These are phyloP conservation scores for Colletotrichum somersetense DNA, from an alignment of 2,329 filamentous ascomycete species.

Conservation along the genomic window DNA sequence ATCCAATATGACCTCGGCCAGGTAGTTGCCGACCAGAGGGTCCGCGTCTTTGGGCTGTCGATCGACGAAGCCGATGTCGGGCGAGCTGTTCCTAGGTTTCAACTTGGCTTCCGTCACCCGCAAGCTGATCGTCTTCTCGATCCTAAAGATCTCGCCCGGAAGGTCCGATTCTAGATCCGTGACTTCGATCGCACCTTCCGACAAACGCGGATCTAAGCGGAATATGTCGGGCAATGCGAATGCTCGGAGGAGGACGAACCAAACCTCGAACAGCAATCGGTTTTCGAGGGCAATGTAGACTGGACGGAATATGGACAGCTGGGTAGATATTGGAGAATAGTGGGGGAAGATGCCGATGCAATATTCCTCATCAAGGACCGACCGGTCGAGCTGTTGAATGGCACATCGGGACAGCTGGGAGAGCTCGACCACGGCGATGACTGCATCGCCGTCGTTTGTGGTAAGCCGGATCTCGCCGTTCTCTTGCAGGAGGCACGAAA, in stretches of 20 bases:
- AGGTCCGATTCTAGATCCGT: slow-evolving; percentile 56
- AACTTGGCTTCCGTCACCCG: slow-evolving; percentile 74
- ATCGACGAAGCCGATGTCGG: slow-evolving; percentile 43
- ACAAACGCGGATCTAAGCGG: slow-evolving; percentile 65
- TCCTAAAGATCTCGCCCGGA: slow-evolving; percentile 66
- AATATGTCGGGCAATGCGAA: slow-evolving; percentile 95
- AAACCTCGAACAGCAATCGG: slow-evolving; percentile 93
- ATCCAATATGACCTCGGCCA: slow-evolving; percentile 84
- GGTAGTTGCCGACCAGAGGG: slow-evolving; percentile 74
- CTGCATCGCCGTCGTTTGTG: slow-evolving; percentile 83
- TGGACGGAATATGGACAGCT: slow-evolving; percentile 83
- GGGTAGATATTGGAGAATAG: slow-evolving; percentile 81
- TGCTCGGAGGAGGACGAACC: slow-evolving; percentile 91
- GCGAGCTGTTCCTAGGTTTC: slow-evolving; percentile 52
- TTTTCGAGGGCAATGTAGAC: slow-evolving; percentile 91
- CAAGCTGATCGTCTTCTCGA: slow-evolving; percentile 71
- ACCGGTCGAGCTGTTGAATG: slow-evolving; percentile 89
- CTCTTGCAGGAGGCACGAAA: slow-evolving; percentile 94
- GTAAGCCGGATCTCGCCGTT: slow-evolving; percentile 95
- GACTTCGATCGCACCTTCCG: slow-evolving; percentile 56
- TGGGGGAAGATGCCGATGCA: slow-evolving; percentile 97
- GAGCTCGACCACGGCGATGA: slow-evolving; percentile 87
- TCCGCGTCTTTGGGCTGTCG: slow-evolving; percentile 57
- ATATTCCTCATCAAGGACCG: slow-evolving; percentile 91
- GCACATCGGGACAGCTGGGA: slow-evolving; percentile 90